These are phyloP conservation scores for Alternaria atra DNA, from an alignment of 2,329 filamentous ascomycete species.

Conservation along the genomic window DNA sequence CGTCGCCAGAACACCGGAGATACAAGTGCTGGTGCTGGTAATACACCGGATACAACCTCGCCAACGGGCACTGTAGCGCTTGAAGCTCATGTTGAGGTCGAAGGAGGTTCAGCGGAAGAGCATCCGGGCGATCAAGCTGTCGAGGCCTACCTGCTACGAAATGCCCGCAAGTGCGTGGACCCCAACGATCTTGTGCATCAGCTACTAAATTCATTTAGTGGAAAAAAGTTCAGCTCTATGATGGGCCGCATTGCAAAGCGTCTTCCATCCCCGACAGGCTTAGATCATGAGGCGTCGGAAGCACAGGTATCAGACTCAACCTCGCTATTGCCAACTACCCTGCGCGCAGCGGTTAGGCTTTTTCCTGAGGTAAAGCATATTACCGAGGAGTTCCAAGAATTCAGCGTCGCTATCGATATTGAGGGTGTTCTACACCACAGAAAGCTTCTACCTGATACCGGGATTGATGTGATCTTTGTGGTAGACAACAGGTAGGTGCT, in stretches of 20 bases:
- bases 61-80: background rate
- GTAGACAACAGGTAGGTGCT: slow-evolving; percentile 50
- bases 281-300: slow-evolving; percentile 14
- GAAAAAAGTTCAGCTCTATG: slow-evolving; percentile 20
- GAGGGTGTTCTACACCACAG: slow-evolving; percentile 40
- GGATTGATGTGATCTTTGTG: slow-evolving; percentile 48
- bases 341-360: slow-evolving; percentile 33
- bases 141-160: slow-evolving; percentile 21
- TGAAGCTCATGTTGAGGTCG: slow-evolving; percentile 4
- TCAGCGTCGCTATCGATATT: slow-evolving; percentile 45
- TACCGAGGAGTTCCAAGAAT: slow-evolving; percentile 26
- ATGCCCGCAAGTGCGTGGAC: slow-evolving; percentile 28
- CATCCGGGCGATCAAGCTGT: slow-evolving; percentile 21
- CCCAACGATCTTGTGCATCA: background rate
- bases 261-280: slow-evolving; percentile 28
- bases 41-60: slow-evolving; percentile 8
- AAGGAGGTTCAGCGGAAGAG: background rate
- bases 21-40: slow-evolving; percentile 14
- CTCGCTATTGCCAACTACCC: slow-evolving; percentile 24
- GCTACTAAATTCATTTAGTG: slow-evolving; percentile 18
- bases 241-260: slow-evolving; percentile 24
- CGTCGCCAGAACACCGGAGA: slow-evolving; percentile 33
- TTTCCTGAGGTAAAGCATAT: slow-evolving; percentile 35
- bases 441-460: slow-evolving; percentile 20
- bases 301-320: background rate